These are phyloP conservation scores for Amborella trichopoda DNA, from an alignment of 164 flowering plant genomes.

Conservation along the genomic window DNA sequence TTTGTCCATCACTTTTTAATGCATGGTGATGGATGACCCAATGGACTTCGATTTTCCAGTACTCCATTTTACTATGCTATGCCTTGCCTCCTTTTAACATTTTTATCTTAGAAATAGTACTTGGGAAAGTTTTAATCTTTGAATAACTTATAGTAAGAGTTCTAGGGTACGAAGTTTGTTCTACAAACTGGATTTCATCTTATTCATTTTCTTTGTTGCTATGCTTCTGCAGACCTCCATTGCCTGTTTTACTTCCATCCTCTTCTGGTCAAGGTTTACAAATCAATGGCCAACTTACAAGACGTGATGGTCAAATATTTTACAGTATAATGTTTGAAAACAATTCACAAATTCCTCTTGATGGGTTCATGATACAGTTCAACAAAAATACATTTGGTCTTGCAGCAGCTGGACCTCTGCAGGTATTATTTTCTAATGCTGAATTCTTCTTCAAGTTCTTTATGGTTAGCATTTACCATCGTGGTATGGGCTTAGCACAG, in stretches of 20 bases:
- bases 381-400: constrained; percentile 96
- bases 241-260: constrained; percentile 75
- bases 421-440: constrained; percentile 25
- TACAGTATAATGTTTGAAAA: constrained; percentile 88
- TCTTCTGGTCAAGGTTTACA: constrained; percentile 87
- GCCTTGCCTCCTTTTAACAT: too few relatives aligned
- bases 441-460: neutral
- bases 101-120: too few relatives aligned
- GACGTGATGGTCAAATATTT: constrained; percentile 81
- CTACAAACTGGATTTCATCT: neutral
- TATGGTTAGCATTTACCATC: too few relatives aligned
- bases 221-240: constrained; percentile 53
- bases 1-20: too few relatives aligned
- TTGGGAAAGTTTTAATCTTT: too few relatives aligned
- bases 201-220: neutral
- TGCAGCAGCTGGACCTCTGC: constrained; percentile 80
- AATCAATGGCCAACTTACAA: constrained; percentile 71
- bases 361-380: constrained; percentile 99
- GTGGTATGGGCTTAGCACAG: too few relatives aligned
- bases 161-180: neutral
- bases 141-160: too few relatives aligned
- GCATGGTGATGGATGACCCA: too few relatives aligned
- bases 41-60: too few relatives aligned
- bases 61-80: too few relatives aligned
- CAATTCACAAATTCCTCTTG: constrained; percentile 59